Conservation (phyloP, 805 yeast species). For the Vanderwaltozyma yarrowii region DNA sequence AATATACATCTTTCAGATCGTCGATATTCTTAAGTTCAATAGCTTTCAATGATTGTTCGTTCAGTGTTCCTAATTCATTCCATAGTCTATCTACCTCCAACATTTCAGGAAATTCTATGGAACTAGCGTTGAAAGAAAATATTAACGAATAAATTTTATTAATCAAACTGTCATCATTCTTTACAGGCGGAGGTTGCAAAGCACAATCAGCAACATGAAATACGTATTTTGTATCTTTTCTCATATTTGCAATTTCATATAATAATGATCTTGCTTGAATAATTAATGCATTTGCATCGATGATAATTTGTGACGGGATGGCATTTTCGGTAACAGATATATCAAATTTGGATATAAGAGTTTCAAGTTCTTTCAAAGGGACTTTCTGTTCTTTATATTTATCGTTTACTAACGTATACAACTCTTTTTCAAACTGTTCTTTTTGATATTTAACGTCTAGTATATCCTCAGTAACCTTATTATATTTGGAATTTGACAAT, state of each 20-base stretch:
- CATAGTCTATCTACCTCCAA: constrained; percentile 2
- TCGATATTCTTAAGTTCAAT: constrained; percentile 4
- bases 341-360: neutral
- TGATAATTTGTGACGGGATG: no score
- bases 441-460: neutral
- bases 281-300: no score
- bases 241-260: no score
- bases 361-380: neutral
- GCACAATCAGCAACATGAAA: constrained; percentile 5
- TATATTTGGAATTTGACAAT: neutral
- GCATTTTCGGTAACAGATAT: neutral
- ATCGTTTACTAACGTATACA: neutral
- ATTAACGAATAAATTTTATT: constrained; percentile 2
- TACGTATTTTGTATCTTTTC: neutral
- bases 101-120: constrained; percentile 11
- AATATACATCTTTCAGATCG: no score
- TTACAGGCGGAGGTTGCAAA: constrained; percentile 3
- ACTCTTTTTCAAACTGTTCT: neutral
- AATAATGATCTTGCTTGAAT: no score
- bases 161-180: constrained; percentile 1
- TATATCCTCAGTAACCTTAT: no score
- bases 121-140: constrained; percentile 1
- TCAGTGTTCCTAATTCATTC: constrained; percentile 3
- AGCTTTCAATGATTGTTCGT: constrained; percentile 2
- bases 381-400: neutral